phyloP scores from a whole-genome alignment of 1,284 basidiomycete genomes.

The Phellinidium pouzarii region DNA sequence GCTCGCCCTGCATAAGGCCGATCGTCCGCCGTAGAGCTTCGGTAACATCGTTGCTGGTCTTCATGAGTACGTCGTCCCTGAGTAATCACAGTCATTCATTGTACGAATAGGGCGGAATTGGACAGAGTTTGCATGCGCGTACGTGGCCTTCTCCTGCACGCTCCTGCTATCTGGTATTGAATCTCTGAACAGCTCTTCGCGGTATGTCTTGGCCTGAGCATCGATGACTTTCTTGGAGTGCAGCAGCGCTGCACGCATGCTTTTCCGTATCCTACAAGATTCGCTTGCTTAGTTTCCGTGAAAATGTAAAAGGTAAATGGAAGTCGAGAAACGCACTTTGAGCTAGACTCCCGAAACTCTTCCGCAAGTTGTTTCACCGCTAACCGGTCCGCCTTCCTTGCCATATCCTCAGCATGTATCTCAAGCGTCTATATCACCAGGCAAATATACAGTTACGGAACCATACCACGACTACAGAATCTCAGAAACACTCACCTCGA shows the following conservation, averaged over 20 bases:
- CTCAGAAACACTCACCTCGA: constrained; percentile 55
- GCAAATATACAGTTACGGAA: not conserved
- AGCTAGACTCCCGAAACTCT: constrained; percentile 39
- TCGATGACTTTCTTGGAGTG: constrained; percentile 69
- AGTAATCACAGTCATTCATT: constrained; percentile 6
- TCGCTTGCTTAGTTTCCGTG: not conserved
- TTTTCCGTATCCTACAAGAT: constrained; percentile 47
- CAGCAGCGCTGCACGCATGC: constrained; percentile 59
- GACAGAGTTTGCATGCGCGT: constrained; percentile 26
- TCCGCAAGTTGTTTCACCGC: constrained; percentile 48
- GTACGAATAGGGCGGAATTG: not conserved
- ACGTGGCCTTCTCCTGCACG: constrained; percentile 52
- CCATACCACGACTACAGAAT: not conserved
- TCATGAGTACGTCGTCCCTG: constrained; percentile 83
- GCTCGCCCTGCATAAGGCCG: constrained; percentile 80
- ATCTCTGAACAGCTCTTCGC: constrained; percentile 60
- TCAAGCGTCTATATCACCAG: constrained; percentile 68
- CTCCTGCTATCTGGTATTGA: constrained; percentile 39
- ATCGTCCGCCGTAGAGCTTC: constrained; percentile 80
- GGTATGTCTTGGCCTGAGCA: constrained; percentile 44
- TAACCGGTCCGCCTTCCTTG: constrained; percentile 43
- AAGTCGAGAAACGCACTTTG: constrained; percentile 37
- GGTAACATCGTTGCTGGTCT: constrained; percentile 82
- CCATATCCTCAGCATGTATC: constrained; percentile 60
- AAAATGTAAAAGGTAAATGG: not conserved